These are phyloP conservation scores for Fusarium zealandicum DNA, from an alignment of 2,329 filamentous ascomycete species.

Conservation along the genomic window DNA sequence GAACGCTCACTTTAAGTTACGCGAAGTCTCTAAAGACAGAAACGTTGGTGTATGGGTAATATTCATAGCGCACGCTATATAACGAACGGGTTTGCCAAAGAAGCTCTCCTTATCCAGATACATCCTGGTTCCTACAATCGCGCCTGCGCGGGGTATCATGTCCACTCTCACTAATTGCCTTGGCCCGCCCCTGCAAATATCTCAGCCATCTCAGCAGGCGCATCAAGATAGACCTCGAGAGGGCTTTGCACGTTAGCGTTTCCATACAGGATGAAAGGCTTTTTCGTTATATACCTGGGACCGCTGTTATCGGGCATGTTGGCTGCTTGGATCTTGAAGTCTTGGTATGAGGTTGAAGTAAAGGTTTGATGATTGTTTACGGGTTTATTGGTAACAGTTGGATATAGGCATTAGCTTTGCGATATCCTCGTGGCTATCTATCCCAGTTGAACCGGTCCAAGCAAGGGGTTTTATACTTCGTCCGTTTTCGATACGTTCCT, in stretches of 20 bases:
- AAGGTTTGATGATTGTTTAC: background rate
- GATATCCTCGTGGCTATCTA: background rate
- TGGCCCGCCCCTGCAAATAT: constrained; percentile 20
- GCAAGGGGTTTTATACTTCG: constrained; percentile 26
- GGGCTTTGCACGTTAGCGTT: constrained; percentile 12
- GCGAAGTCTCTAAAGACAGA: constrained; percentile 2
- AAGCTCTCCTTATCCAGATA: constrained; percentile 4
- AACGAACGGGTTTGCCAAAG: constrained; percentile 5
- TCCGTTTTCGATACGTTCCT: constrained; percentile 1
- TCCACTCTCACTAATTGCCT: background rate
- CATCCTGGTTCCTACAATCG: constrained; percentile 22
- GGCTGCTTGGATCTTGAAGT: background rate
- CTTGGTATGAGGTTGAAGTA: background rate
- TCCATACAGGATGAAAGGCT: background rate
- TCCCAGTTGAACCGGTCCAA: background rate
- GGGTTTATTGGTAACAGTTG: background rate
- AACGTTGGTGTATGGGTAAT: constrained; percentile 6
- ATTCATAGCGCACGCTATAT: constrained; percentile 20
- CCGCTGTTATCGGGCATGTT: constrained; percentile 16
- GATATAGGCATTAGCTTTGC: background rate
- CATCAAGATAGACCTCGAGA: constrained; percentile 12
- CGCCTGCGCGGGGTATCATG: constrained; percentile 34
- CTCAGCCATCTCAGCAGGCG: constrained; percentile 18
- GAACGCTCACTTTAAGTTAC: constrained; percentile 4
- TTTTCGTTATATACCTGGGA: background rate